These are phyloP conservation scores for Epichloe sylvatica DNA, from an alignment of 2,329 filamentous ascomycete genomes.

Conservation along the genomic window DNA sequence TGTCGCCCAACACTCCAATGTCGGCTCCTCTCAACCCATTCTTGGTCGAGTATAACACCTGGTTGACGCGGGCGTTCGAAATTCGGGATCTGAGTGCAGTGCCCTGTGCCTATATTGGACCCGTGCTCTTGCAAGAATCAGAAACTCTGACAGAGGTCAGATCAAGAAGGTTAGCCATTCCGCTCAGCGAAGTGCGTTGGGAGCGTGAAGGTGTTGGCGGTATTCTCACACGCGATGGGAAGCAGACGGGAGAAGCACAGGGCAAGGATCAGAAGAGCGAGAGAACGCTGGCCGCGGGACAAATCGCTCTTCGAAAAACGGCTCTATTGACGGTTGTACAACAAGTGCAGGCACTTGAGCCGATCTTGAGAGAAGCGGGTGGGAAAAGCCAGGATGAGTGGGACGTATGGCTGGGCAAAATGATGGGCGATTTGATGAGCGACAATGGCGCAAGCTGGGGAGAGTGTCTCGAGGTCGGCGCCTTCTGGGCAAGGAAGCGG, in stretches of 20 bases:
- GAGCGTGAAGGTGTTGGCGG: constrained; percentile 61
- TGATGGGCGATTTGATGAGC: constrained; percentile 72
- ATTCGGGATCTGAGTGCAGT: constrained; percentile 53
- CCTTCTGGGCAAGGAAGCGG: constrained; percentile 74
- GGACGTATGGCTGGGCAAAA: constrained; percentile 76
- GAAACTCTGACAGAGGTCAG: constrained; percentile 56
- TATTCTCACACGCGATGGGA: constrained; percentile 45
- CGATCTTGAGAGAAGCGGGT: constrained; percentile 65
- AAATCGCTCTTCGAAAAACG: constrained; percentile 60
- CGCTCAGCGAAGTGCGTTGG: constrained; percentile 73
- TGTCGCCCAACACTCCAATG: constrained; percentile 72
- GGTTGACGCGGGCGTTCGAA: constrained; percentile 66
- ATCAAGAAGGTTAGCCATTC: constrained; percentile 70
- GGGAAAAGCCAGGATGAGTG: constrained; percentile 85
- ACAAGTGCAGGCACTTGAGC: constrained; percentile 74
- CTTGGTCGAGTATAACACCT: constrained; percentile 69
- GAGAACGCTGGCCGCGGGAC: constrained; percentile 47
- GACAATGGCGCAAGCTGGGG: constrained; percentile 68
- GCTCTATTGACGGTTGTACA: constrained; percentile 72
- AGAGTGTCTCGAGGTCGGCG: constrained; percentile 75
- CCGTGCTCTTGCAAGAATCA: constrained; percentile 69
- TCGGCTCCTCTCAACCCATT: constrained; percentile 69
- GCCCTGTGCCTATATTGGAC: constrained; percentile 63
- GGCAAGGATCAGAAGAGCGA: constrained; percentile 28
- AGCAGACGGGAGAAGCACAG: constrained; percentile 43